Conservation (phyloP, 768 basidiomycete species). For the Mycena leptocephala region DNA sequence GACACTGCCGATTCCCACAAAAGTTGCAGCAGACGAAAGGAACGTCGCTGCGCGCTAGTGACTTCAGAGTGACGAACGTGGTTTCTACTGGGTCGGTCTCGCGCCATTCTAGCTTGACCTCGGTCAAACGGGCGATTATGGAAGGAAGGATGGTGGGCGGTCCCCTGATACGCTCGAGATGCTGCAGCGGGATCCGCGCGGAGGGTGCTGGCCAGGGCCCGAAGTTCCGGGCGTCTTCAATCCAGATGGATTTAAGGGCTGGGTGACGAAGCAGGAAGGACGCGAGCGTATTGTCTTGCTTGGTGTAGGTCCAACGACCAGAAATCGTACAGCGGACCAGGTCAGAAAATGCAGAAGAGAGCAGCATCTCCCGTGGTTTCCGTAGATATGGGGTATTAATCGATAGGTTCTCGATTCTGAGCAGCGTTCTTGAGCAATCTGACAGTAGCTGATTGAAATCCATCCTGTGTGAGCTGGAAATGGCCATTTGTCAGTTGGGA, state of each 20-base stretch:
- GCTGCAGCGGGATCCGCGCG: neutral
- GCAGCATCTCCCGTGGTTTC: neutral
- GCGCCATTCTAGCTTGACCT: neutral
- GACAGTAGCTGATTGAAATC: neutral
- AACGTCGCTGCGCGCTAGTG: neutral
- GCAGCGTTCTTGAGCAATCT: neutral
- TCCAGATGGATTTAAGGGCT: neutral
- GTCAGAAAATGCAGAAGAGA: neutral
- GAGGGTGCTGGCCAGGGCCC: neutral
- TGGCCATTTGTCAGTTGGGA: too few relatives aligned
- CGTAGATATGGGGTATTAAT: neutral
- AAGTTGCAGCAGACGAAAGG: neutral
- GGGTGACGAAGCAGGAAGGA: neutral
- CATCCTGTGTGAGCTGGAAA: neutral
- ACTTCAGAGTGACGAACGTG: neutral
- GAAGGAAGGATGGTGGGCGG: neutral
- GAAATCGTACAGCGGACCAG: neutral
- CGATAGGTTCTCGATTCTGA: neutral
- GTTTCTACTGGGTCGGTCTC: neutral
- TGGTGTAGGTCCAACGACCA: neutral
- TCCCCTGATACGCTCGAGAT: neutral
- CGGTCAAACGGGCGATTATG: neutral
- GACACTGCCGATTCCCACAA: neutral
- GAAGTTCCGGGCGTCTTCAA: neutral
- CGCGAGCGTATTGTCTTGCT: neutral